Percentiles rank a stretch among this genome's conserved stretches.
These are phyloP conservation scores for Biscogniauxia marginata DNA, from an alignment of 2,329 filamentous ascomycete genomes.

Conservation along the genomic window DNA sequence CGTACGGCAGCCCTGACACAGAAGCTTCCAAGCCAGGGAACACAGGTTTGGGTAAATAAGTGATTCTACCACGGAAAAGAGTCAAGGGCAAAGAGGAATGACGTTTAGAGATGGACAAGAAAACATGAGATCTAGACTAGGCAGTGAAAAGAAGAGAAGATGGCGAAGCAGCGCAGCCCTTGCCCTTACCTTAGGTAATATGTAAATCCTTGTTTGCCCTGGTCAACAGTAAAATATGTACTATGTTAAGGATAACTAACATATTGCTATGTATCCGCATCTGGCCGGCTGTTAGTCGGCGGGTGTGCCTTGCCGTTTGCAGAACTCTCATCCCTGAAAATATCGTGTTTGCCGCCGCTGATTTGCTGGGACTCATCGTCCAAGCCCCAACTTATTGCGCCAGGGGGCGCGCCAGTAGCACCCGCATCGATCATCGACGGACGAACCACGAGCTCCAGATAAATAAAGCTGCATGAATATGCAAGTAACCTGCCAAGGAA, in stretches of 20 bases:
- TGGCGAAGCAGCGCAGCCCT: not conserved
- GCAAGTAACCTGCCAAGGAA: not conserved
- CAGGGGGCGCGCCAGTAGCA: not conserved
- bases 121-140: not conserved
- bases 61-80: not conserved
- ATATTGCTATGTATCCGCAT: conserved; percentile 5
- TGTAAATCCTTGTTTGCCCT: not conserved
- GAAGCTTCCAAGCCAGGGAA: no score
- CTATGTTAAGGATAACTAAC: not conserved
- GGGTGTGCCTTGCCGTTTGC: conserved; percentile 30
- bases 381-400: not conserved
- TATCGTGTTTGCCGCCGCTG: conserved; percentile 3
- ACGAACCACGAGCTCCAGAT: not conserved
- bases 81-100: not conserved
- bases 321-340: conserved; percentile 14
- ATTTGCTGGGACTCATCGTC: conserved; percentile 12
- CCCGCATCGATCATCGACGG: not conserved
- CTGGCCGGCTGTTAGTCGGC: conserved; percentile 4
- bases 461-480: not conserved
- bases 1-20: no score
- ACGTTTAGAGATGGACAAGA: not conserved
- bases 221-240: not conserved
- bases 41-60: no score
- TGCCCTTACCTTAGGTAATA: not conserved
- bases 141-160: not conserved